These are phyloP conservation scores for Lepidium aucheri DNA, from an alignment of 345 rosid species.

Conservation along the genomic window DNA sequence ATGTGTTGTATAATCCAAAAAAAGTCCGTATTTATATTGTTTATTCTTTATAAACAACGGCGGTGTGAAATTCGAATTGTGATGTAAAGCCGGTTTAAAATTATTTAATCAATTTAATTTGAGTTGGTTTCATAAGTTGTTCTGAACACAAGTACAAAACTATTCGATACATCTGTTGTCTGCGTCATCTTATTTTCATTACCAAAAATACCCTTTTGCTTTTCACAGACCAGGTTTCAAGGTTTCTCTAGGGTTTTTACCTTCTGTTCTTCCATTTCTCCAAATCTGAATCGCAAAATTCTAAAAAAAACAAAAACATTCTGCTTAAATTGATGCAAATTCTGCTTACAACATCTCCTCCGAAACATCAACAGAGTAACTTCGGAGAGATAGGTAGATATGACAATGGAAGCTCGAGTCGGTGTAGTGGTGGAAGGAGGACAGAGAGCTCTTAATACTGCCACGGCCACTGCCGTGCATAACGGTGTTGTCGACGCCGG, in stretches of 20 bases:
- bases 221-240: background rate
- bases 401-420: constrained; percentile 71
- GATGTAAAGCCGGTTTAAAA: background rate
- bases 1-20: too few species aligned
- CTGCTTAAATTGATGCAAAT: background rate
- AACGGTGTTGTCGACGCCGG: constrained; percentile 58
- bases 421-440: constrained; percentile 81
- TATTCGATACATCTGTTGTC: background rate
- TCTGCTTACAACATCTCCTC: background rate
- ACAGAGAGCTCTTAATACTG: constrained; percentile 57
- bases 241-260: constrained; percentile 28
- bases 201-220: constrained; percentile 4
- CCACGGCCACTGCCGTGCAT: constrained; percentile 31
- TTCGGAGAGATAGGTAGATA: background rate
- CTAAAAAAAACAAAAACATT: background rate
- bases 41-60: too few species aligned
- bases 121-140: background rate
- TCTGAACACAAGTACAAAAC: background rate
- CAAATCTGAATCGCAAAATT: background rate
- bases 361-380: background rate
- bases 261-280: background rate
- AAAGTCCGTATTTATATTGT: too few species aligned
- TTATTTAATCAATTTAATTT: background rate
- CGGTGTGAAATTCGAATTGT: background rate
- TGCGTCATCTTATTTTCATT: background rate